Evolutionary conservation across 2,329 filamentous ascomycete species (phyloP).

Genomic region (Helotiales sp.): DNA sequence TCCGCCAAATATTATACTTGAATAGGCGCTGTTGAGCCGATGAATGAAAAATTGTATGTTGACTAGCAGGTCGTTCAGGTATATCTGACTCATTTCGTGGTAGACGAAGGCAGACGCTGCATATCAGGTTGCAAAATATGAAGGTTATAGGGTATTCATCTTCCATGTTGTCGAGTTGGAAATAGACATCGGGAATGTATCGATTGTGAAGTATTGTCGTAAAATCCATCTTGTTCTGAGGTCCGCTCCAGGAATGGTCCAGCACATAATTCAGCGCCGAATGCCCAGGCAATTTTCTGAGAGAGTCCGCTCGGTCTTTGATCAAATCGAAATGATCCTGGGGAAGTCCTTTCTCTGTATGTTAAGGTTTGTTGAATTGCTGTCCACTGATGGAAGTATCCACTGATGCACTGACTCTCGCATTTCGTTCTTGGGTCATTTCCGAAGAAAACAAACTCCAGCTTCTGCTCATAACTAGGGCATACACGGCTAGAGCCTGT

Average conservation of each 20-base stretch:
- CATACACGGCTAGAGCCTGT: constrained; percentile 14
- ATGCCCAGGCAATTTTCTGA: not conserved
- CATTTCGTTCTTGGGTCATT: not conserved
- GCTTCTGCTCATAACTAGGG: constrained; percentile 18
- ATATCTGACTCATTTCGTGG: constrained; percentile 22
- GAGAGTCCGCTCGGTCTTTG: not conserved
- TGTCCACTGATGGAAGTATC: not conserved
- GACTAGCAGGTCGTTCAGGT: constrained; percentile 17
- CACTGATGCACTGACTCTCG: too few relatives aligned
- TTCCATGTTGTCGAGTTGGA: not conserved
- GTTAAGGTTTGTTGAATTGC: not conserved
- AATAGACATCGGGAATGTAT: constrained; percentile 17
- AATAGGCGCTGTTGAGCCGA: not conserved
- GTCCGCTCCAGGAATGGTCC: constrained; percentile 11
- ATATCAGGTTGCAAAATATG: constrained; percentile 16
- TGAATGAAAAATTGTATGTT: constrained; percentile 1
- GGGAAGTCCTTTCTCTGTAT: not conserved
- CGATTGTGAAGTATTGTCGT: constrained; percentile 18
- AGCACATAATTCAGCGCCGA: not conserved
- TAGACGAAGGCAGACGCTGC: constrained; percentile 17
- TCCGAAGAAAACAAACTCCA: constrained; percentile 13
- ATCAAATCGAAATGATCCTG: not conserved
- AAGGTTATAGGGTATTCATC: constrained; percentile 17
- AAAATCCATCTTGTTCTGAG: constrained; percentile 20
- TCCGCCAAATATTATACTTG: not conserved